Percentiles rank a stretch among this genome's conserved stretches.
These are phyloP conservation scores for Phytophthora aleatoria DNA, from an alignment of 352 stramenopile genomes.

Conservation along the genomic window DNA sequence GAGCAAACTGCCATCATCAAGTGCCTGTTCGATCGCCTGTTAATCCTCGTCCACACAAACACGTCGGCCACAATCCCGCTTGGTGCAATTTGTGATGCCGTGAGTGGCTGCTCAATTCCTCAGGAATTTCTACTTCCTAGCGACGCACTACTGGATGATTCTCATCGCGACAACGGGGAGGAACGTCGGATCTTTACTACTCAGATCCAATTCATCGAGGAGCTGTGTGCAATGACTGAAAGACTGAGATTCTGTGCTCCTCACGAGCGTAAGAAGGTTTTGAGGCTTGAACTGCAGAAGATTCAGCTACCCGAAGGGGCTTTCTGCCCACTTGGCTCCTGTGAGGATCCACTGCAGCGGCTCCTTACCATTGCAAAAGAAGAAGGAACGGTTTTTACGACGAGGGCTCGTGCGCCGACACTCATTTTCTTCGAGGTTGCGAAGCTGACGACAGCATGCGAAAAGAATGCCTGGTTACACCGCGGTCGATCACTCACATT, in stretches of 20 bases:
- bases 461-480: slow-evolving; percentile 64
- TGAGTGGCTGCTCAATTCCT: slow-evolving; percentile 52
- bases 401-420: slow-evolving; percentile 78
- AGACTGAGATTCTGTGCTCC: slow-evolving; percentile 60
- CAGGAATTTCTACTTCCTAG: slow-evolving; percentile 47
- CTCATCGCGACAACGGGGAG: slow-evolving; percentile 29
- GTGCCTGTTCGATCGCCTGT: slow-evolving; percentile 65
- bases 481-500: slow-evolving; percentile 48
- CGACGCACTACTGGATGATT: slow-evolving; percentile 41
- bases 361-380: slow-evolving; percentile 66
- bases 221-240: slow-evolving; percentile 82
- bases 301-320: slow-evolving; percentile 60
- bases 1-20: slow-evolving; percentile 66
- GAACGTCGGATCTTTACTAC: slow-evolving; percentile 62
- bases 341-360: slow-evolving; percentile 61
- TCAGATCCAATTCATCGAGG: slow-evolving; percentile 73
- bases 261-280: slow-evolving; percentile 60
- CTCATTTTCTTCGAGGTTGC: slow-evolving; percentile 88
- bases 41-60: slow-evolving; percentile 51
- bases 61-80: slow-evolving; percentile 42
- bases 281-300: slow-evolving; percentile 64
- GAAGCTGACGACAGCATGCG: slow-evolving; percentile 37
- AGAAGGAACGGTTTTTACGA: slow-evolving; percentile 89
- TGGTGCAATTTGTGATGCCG: slow-evolving; percentile 64
- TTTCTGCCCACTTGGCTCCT: slow-evolving; percentile 75